phyloP scores from a whole-genome alignment of 495 filamentous ascomycete genomes.

The Neurospora tetraspora region DNA sequence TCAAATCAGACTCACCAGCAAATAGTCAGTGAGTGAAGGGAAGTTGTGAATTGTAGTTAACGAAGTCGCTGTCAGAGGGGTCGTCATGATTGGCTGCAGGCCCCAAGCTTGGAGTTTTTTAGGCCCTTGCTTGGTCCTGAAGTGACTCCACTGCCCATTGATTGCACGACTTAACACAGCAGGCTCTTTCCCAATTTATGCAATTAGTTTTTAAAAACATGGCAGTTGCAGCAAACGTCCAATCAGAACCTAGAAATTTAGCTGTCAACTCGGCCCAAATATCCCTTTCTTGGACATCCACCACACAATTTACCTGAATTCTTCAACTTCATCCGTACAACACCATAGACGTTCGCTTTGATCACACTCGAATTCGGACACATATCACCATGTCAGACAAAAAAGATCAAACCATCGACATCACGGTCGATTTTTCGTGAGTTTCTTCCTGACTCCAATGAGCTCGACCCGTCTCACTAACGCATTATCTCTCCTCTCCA shows the following conservation, averaged over 20 bases:
- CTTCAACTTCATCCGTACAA: neutral
- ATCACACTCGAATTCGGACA: neutral
- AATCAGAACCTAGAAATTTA: neutral
- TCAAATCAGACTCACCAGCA: neutral
- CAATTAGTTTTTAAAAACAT: neutral
- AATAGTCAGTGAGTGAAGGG: neutral
- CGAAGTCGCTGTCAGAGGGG: neutral
- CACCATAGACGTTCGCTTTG: neutral
- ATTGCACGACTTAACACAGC: neutral
- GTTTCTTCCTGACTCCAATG: neutral
- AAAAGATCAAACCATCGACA: constrained; percentile 15
- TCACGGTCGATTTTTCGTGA: constrained; percentile 29
- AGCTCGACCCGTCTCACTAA: neutral
- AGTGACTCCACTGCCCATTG: neutral
- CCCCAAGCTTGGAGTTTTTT: neutral
- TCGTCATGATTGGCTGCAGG: neutral
- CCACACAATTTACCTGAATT: neutral
- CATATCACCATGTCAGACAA: constrained; percentile 6
- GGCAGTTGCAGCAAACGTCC: neutral
- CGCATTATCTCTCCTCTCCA: constrained; percentile 21
- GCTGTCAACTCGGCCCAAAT: neutral
- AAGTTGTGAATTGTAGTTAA: neutral
- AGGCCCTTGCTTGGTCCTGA: neutral
- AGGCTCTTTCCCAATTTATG: neutral
- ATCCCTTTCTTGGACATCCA: neutral